Evolutionary conservation across 2,329 filamentous ascomycete species (phyloP), one percentile per base, ranked within the genome.

Genomic region (Hypoxylon sp.): DNA sequence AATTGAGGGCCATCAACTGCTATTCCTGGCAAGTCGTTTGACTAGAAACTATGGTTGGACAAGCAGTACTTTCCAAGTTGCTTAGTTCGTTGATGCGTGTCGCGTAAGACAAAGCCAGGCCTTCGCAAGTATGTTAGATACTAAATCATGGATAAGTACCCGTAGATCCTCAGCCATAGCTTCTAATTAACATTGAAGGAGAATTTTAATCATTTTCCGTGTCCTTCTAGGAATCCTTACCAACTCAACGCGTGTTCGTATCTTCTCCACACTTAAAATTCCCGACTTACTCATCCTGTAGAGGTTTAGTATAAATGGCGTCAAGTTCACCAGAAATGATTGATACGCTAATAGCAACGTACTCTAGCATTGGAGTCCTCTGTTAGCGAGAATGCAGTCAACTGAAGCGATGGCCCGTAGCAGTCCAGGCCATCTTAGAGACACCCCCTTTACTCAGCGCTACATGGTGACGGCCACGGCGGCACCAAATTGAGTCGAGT

Each of bases 401-500:
- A 26, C 6, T 6, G 6, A 26, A 26, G 24, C 24, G n/a, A n/a
- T n/a, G n/a, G n/a, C n/a, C n/a, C 6, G 3, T 26, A 26, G 6
- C 24, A 6, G 24, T 26, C 24, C 24, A 26, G 24, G 24, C 24
- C 6, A 26, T 6, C 24, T 6, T 3, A 3, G 24, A 26, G 24
- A 6, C 3, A 3, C 24, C 24, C 6, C 24, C 6, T 26, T 3
- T 26, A 26, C 3, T 8, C 18, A 20, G 32, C 18, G 24, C 5
- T 32, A 49, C 30, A 49, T 11, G 6, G 24, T 18, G 14, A 49
- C 12, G 2, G 18, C 26, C 45, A 49, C 32, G n/a, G 26, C 26
- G 20, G 45, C 24, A 49, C 2, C 30, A 32, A 51, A 38, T 24
- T 33, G 33, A 8, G 32, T 30, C 2, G 78, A 80, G 62, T 77